Conservation (phyloP, 1,139 yeast species). For the Chernovozyma aurita region DNA sequence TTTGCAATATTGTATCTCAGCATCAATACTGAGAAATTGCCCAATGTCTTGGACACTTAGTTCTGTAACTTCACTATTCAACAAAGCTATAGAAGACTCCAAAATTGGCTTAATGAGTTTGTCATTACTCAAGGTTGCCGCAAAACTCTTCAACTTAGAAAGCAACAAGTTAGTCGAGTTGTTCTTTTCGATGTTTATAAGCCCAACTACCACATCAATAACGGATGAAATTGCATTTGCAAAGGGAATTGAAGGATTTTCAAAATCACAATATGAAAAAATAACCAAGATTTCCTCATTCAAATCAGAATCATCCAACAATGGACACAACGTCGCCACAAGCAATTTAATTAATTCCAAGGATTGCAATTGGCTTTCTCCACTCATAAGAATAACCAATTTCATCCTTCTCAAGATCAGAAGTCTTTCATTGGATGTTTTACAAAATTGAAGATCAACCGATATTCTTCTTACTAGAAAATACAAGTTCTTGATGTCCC, state of each 20-base stretch:
- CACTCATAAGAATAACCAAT: slow-evolving; percentile 29
- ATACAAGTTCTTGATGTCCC: slow-evolving; percentile 33
- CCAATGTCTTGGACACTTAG: slow-evolving; percentile 12
- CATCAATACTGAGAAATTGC: slow-evolving; percentile 15
- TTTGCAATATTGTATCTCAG: slow-evolving; percentile 7
- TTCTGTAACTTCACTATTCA: not conserved
- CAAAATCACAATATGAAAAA: slow-evolving; percentile 8
- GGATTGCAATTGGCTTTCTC: slow-evolving; percentile 8
- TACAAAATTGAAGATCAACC: slow-evolving; percentile 17
- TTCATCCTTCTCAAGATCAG: slow-evolving; percentile 35
- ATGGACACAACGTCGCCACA: slow-evolving; percentile 17
- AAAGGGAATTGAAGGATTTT: not conserved
- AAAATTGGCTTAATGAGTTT: not conserved
- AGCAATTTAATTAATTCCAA: slow-evolving; percentile 18
- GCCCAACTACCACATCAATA: not conserved
- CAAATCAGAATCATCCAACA: slow-evolving; percentile 13
- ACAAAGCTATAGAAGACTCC: not conserved
- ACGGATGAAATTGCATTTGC: not conserved
- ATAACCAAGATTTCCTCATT: slow-evolving; percentile 20
- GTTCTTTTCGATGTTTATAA: not conserved
- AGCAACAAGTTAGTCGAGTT: not conserved
- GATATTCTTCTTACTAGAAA: slow-evolving; percentile 36
- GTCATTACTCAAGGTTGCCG: not conserved
- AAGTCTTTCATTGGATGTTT: slow-evolving; percentile 18
- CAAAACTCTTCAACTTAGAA: not conserved